These are phyloP conservation scores for Lentinula novae-zelandiae DNA, from an alignment of 1,284 basidiomycete genomes.

Conservation along the genomic window DNA sequence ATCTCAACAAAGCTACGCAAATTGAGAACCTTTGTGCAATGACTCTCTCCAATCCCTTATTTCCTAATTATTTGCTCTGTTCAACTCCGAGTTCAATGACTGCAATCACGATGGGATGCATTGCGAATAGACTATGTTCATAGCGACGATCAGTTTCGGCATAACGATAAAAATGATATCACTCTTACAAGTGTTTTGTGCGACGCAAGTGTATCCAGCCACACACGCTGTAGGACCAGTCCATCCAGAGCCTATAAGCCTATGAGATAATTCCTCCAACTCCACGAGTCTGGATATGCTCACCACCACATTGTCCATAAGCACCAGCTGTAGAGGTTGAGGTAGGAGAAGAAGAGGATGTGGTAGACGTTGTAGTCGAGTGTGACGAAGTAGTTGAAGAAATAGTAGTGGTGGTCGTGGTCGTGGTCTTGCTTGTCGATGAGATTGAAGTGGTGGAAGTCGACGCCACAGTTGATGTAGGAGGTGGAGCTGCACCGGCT, in stretches of 20 bases:
- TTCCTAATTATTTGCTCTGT: not conserved
- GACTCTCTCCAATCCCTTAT: not conserved
- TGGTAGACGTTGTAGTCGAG: constrained; percentile 14
- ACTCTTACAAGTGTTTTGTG: constrained; percentile 39
- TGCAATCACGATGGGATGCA: constrained; percentile 32
- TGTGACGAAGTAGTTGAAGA: constrained; percentile 3
- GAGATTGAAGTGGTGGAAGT: constrained; percentile 15
- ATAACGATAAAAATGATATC: not conserved
- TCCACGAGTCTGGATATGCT: not conserved
- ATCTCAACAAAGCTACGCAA: constrained; percentile 20
- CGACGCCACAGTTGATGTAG: constrained; percentile 25
- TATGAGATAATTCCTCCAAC: not conserved
- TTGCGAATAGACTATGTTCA: constrained; percentile 40
- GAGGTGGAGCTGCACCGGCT: constrained; percentile 34
- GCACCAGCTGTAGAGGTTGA: constrained; percentile 20
- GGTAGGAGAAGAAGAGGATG: constrained; percentile 9
- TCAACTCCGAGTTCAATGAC: not conserved
- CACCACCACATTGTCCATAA: constrained; percentile 43
- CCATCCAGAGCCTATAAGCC: constrained; percentile 31
- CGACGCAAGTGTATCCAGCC: constrained; percentile 36
- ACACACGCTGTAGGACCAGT: constrained; percentile 44
- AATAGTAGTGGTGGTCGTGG: constrained; percentile 8
- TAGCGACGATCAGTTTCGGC: not conserved
- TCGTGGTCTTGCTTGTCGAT: constrained; percentile 18
- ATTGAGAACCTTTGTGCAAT: not conserved